These are phyloP conservation scores for Garcia nutans DNA, from an alignment of 345 rosid genomes.

Conservation along the genomic window DNA sequence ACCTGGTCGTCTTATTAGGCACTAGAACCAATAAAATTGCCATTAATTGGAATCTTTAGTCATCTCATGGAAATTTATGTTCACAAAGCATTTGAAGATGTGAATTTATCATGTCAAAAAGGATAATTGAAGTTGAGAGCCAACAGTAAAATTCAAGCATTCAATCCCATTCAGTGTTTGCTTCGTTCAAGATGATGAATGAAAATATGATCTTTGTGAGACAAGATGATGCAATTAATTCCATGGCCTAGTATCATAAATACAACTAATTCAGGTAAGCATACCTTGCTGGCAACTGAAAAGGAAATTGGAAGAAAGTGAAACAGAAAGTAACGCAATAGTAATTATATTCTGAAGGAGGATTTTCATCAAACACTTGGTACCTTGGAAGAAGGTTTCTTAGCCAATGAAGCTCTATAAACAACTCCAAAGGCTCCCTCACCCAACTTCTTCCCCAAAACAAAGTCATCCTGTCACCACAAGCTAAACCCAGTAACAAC, in stretches of 20 bases:
- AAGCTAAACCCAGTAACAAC: conserved; percentile 16
- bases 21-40: not conserved
- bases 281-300: not conserved
- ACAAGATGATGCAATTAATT: not conserved
- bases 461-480: conserved; percentile 75
- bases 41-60: not conserved
- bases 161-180: not conserved
- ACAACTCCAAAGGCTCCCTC: conserved; percentile 98
- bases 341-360: not conserved
- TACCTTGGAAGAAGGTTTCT: conserved; percentile 74
- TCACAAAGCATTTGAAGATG: not conserved
- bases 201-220: not conserved
- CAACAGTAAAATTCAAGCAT: no score
- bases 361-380: conserved; percentile 18
- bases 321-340: not conserved
- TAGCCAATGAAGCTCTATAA: conserved; percentile 59
- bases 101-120: not conserved
- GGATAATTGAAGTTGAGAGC: no score
- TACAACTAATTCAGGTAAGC: conserved; percentile 13
- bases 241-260: not conserved
- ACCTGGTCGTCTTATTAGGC: not conserved
- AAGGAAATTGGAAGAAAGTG: not conserved
- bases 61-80: not conserved
- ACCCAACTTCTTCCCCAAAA: conserved; percentile 91
- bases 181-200: not conserved